Conservation (phyloP, 176 grass and related monocot genomes). For the Phyllostachys edulis region DNA sequence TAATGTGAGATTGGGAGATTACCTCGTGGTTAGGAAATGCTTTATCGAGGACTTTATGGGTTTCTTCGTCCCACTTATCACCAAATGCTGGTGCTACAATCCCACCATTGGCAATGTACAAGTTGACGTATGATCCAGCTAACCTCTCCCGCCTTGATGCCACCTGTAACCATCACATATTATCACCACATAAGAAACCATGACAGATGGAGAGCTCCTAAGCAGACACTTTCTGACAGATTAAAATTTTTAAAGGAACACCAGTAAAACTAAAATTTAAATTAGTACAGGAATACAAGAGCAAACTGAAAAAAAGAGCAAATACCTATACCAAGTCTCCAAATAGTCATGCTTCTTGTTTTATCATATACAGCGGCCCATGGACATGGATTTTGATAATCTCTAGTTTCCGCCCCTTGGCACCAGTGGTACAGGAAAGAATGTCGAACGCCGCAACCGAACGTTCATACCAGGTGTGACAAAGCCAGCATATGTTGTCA, state of each 20-base stretch:
- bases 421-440: slow-evolving; percentile 50
- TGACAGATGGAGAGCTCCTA: background rate
- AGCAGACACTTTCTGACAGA: background rate
- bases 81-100: slow-evolving; percentile 49
- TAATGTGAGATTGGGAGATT: background rate
- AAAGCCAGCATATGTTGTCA: slow-evolving; percentile 73
- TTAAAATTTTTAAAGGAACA: background rate
- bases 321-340: background rate
- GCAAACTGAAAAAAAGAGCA: background rate
- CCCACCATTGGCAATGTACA: slow-evolving; percentile 50
- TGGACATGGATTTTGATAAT: slow-evolving; percentile 63
- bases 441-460: slow-evolving; percentile 49
- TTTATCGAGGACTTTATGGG: slow-evolving; percentile 4
- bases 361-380: slow-evolving; percentile 54
- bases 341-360: slow-evolving; percentile 3
- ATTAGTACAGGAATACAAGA: background rate
- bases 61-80: slow-evolving; percentile 42
- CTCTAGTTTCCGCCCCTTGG: slow-evolving; percentile 49
- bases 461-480: slow-evolving; percentile 47
- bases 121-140: slow-evolving; percentile 50
- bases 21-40: slow-evolving; percentile 42
- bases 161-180: background rate
- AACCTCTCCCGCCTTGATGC: background rate
- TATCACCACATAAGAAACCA: background rate
- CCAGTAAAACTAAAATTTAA: background rate